Evolutionary conservation across 495 filamentous ascomycete genomes (phyloP), one percentile per base, ranked within the genome.

Genomic region (Penicillium angulare): DNA sequence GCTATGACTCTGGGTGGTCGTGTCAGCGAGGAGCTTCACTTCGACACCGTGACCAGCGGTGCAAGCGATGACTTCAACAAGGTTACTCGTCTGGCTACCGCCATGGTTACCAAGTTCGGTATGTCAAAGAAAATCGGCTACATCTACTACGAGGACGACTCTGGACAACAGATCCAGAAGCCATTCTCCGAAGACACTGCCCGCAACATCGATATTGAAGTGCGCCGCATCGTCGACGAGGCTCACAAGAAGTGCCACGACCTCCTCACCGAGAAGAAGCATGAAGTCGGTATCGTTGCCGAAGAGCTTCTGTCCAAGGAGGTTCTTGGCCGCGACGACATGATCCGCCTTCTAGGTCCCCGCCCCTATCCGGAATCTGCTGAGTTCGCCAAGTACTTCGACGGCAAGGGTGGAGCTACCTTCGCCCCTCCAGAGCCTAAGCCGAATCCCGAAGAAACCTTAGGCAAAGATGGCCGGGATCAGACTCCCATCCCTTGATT

Each of bases 21-120:
- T 53, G 88, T 98, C 33, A 91, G 86, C 31, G 93, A 98, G 70
- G 93, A 98, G 69, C 65, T 98, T 3, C 90, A 97, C 70, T 98
- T 97, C 68, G 86, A 92, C 20, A 96, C 89, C 8, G 92, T 98
- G 18, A 98, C 95, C 5, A 89, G 86, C 50, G 93, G 93, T 38
- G 93, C 93, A 16, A 88, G 83, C 32, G 93, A 98, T 66, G 93
- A 98, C 64, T 98, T 98, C 79, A 95, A 96, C 72, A 98, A 98
- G 72, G 95, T 97, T 22, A 97, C 95, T 7, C 80, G 83, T 40
- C 89, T 96, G 90, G 95, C 93, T 7, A 92, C 89, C 3, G 81
- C 85, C 22, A 98, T 98, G 93, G 93, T 98, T 18, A 98, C 93
- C 33, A 87, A 95, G 68, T 97, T 89, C 82, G 93, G 93, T 57